Base-by-base conservation (phyloP, 208 protist genomes). In the Acanthamoeba quina region DNA sequence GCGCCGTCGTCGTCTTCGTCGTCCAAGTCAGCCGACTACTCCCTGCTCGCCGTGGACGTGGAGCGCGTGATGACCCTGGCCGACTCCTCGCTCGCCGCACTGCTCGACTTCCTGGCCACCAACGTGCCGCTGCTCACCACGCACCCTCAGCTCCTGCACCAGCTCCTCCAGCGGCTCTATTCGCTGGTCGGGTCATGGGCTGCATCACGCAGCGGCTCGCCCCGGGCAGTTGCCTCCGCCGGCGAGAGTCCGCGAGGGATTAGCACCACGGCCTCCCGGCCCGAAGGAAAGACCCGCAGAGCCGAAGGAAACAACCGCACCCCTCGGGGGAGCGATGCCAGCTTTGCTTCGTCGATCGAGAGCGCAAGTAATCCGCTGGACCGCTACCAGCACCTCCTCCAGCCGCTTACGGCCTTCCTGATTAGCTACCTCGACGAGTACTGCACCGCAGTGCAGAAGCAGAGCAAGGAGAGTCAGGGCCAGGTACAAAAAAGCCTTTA, bases 121-220 rank as follows among this genome's bases (percentile, higher is more conserved):
- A 89, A 89, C 82, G 58, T 89, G 10, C 31, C 44, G 0, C 54
- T 89, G 5, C 54, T 89, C 17, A 37, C 82, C 49, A 89, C 82
- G 19, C 82, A 89, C 24, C 82, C 82, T 9, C 82, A 89, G 54
- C 82, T 89, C 29, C 58, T 89, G 11, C 44, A 68, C 17, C 49
- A 89, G 34, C 31, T 89, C 47, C 58, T 89, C 52, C 31, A 41
- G 49, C 82, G 82, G 7, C 41, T 89, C 58, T 41, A 89, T 34
- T 66, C 82, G 31, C 52, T 89, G 24, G 58, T 66, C 29, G 34
- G 58, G 5, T 89, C 82, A 49, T 89, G 82, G 82, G 58, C 72
- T 13, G 37, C 72, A 2, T 80, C 72, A 7, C 37, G 72, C 41
- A 26, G 31, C 37, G 31, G 29, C n/a, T 6, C 13, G 29, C 37